Evolutionary conservation across 192 early-diverging fungal genomes (phyloP).

Genomic region (Coemansia sp.): DNA sequence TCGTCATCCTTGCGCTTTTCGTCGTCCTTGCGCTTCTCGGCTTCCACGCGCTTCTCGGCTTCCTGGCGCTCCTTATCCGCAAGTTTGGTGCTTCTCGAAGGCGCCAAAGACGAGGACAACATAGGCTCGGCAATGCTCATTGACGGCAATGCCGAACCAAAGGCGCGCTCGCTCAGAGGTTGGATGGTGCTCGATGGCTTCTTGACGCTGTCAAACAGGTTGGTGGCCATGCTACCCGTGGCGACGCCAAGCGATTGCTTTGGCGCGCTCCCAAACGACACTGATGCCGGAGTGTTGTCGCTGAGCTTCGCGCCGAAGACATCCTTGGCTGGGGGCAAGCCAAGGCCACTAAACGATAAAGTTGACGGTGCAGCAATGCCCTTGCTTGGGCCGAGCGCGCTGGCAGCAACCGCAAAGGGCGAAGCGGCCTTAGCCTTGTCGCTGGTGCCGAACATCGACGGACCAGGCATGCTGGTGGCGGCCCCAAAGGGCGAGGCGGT

Average conservation of each 20-base stretch:
- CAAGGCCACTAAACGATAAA: background rate
- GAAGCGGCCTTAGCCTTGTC: too few species aligned
- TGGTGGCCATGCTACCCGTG: background rate
- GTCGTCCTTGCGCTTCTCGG: constrained; percentile 7
- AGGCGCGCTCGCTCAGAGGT: too few species aligned
- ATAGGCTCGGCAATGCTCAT: too few species aligned
- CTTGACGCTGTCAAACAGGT: constrained; percentile 2
- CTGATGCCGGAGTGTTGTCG: background rate
- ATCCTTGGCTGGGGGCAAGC: background rate
- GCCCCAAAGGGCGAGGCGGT: constrained; percentile 4
- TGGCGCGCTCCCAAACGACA: constrained; percentile 3
- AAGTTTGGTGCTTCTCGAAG: background rate
- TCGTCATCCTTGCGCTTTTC: constrained; percentile 6
- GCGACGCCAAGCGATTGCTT: background rate
- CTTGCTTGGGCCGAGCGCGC: constrained; percentile 2
- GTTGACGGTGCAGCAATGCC: background rate
- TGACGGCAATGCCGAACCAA: too few species aligned
- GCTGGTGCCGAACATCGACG: too few species aligned
- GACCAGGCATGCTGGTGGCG: too few species aligned
- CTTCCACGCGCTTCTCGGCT: constrained; percentile 2
- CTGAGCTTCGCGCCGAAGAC: background rate
- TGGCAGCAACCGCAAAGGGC: too few species aligned
- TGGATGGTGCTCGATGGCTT: too few species aligned
- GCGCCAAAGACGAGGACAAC: background rate
- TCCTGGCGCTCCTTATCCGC: background rate